phyloP scores from a whole-genome alignment of 768 basidiomycete genomes.

The Bullera alba region DNA sequence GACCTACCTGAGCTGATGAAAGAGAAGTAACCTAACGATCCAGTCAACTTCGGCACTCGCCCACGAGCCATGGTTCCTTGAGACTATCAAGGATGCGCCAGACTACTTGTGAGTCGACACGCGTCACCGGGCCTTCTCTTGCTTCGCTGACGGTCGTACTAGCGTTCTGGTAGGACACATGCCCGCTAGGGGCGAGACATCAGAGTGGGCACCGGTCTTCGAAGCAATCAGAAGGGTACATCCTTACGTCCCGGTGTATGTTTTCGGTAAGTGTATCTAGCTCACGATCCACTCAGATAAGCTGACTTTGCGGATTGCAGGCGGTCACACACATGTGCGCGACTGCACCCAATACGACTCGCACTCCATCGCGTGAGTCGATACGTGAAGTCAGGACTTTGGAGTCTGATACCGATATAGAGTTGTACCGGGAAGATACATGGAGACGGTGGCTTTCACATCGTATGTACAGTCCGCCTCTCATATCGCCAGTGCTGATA shows the following conservation, averaged over 20 bases:
- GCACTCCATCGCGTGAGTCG: constrained; percentile 69
- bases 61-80: constrained; percentile 71
- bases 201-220: constrained; percentile 62
- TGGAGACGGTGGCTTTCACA: constrained; percentile 73
- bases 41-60: constrained; percentile 69
- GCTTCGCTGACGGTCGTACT: background rate
- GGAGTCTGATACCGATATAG: constrained; percentile 4
- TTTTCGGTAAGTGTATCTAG: constrained; percentile 57
- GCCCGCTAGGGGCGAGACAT: constrained; percentile 59
- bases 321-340: constrained; percentile 69
- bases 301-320: constrained; percentile 4
- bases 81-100: constrained; percentile 71
- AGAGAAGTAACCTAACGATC: constrained; percentile 62
- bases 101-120: constrained; percentile 62
- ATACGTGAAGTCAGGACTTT: background rate
- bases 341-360: constrained; percentile 69
- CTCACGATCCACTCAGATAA: background rate
- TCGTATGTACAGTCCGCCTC: too few relatives aligned
- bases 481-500: too few relatives aligned
- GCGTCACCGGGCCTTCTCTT: too few relatives aligned
- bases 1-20: background rate
- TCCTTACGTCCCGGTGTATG: constrained; percentile 67
- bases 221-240: constrained; percentile 67
- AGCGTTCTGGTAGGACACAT: constrained; percentile 60
- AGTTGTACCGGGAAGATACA: constrained; percentile 58